Base-by-base conservation (phyloP, 495 filamentous ascomycete species). In the Daldinia loculata region DNA sequence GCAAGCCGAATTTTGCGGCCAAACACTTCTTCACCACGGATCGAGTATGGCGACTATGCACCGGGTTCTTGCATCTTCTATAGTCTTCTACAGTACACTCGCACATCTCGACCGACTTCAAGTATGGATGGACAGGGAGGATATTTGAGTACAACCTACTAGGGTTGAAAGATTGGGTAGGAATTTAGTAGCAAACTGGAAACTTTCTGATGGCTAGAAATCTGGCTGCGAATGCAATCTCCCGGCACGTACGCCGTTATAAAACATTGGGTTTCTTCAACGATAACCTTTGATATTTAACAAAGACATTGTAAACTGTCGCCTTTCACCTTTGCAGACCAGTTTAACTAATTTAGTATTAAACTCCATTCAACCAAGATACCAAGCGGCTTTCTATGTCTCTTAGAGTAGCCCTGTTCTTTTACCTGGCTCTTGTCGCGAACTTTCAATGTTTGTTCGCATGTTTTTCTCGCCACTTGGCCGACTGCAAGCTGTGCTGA, bases 41-140 rank as follows among this genome's bases (percentile, higher is more conserved):
- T 48, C 19, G 52, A 6, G 12, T 29, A 17, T 64, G 61, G 1
- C 60, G 55, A 17, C 34, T 53, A 17, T 30, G 24, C 12, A 8
- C 34, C 5, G 55, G 55, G n/a, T 22, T 27, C 22, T 55, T 60
- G 56, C 70, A 72, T 17, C 55, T 29, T 9, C 19, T 39, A 32
- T 72, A 72, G 15, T 64, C 56, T 45, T 48, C 57, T 27, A 51
- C 61, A 0, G 27, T 41, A n/a, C 48, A 9, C 17, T 27, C 19
- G 45, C 67, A 70, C 67, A 65, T 70, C 9, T 70, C 57, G 7
- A 7, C 12, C 38, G 24, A 6, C 2, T 27, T 38, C 12, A 12
- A 12, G 4, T 22, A 57, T 8, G 8, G 9, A 12, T 15, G 26
- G 12, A 29, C 26, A n/a, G 8, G 29, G n/a, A 36, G 14, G n/a